phyloP scores from a whole-genome alignment of 768 basidiomycete genomes.

The Hortiboletus campestris region DNA sequence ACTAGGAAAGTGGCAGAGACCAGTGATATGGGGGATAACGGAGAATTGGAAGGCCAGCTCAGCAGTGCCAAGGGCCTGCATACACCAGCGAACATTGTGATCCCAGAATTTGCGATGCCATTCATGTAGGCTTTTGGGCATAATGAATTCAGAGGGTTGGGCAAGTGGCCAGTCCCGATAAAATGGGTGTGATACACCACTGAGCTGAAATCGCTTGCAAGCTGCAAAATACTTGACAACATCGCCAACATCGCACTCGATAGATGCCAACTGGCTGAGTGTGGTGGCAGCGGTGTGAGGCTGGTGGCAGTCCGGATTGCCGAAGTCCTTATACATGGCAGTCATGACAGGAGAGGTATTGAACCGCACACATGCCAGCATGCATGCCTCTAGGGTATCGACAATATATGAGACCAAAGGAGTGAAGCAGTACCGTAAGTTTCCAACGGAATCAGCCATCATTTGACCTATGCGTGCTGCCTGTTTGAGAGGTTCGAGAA shows the following conservation, averaged over 20 bases:
- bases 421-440: neutral
- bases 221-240: neutral
- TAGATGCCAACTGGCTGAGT: neutral
- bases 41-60: neutral
- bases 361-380: neutral
- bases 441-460: neutral
- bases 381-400: neutral
- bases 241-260: neutral
- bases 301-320: neutral
- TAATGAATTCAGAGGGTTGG: neutral
- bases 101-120: neutral
- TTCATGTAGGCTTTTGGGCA: neutral
- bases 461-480: neutral
- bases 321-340: neutral
- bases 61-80: neutral
- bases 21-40: slow-evolving; percentile 1
- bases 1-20: slow-evolving; percentile 36
- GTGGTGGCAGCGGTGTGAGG: neutral
- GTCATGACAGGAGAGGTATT: neutral
- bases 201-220: neutral
- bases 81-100: neutral
- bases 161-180: neutral
- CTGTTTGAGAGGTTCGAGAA: neutral
- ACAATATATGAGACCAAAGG: neutral
- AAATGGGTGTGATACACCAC: neutral